Conservation (phyloP, 1,284 basidiomycete species). For the Takashimella tepidaria region DNA sequence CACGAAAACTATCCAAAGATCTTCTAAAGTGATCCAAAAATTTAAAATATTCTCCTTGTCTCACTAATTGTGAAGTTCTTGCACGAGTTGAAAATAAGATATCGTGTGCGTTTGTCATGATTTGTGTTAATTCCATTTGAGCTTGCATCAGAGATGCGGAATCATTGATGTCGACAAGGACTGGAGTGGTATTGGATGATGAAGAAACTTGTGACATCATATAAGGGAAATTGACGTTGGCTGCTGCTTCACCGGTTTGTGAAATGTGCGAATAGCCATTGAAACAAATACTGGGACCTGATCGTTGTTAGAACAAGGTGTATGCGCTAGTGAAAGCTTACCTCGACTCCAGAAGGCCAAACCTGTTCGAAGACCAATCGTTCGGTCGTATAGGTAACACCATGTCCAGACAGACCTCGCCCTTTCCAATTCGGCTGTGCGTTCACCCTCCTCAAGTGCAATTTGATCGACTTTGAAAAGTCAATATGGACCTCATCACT, state of each 20-base stretch:
- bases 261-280: constrained; percentile 41
- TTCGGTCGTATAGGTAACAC: constrained; percentile 50
- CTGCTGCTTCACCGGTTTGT: constrained; percentile 42
- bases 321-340: neutral
- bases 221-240: constrained; percentile 45
- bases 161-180: constrained; percentile 17
- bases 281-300: constrained; percentile 45
- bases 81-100: constrained; percentile 47
- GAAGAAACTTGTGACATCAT: constrained; percentile 26
- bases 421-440: constrained; percentile 40
- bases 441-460: constrained; percentile 36
- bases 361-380: constrained; percentile 46
- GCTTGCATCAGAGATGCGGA: constrained; percentile 41
- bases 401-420: constrained; percentile 49
- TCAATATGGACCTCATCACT: no score
- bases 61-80: constrained; percentile 43
- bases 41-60: constrained; percentile 49
- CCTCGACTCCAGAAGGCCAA: constrained; percentile 50
- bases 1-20: constrained; percentile 32
- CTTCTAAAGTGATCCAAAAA: constrained; percentile 43
- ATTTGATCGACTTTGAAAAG: constrained; percentile 35
- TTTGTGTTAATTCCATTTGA: constrained; percentile 47
- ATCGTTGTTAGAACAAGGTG: neutral
- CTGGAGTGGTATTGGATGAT: neutral
- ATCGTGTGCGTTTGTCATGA: constrained; percentile 50